Evolutionary conservation across 805 yeast genomes (phyloP).

Genomic region (Wickerhamiella azyma): DNA sequence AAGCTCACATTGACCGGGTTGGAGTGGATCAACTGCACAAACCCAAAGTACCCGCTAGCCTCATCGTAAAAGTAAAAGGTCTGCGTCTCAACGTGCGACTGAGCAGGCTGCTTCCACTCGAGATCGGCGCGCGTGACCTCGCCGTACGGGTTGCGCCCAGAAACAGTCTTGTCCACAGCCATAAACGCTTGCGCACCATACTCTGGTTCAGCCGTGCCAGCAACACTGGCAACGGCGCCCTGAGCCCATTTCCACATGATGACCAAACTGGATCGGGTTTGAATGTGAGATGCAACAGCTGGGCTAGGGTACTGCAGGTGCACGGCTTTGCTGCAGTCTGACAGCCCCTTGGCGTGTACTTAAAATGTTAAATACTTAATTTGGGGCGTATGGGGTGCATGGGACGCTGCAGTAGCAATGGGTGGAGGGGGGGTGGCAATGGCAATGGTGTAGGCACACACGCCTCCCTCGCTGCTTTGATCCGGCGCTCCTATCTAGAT

Average conservation of each 20-base stretch:
- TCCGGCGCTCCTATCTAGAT: too few relatives aligned
- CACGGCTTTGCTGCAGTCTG: too few relatives aligned
- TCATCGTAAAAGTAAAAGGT: slow-evolving; percentile 71
- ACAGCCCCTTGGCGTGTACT: too few relatives aligned
- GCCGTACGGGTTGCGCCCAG: slow-evolving; percentile 42
- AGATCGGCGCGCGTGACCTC: slow-evolving; percentile 55
- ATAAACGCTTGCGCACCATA: slow-evolving; percentile 88
- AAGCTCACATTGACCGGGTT: slow-evolving; percentile 70
- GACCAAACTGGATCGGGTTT: neutral
- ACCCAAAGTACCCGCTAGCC: slow-evolving; percentile 55
- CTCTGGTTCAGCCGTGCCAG: slow-evolving; percentile 95
- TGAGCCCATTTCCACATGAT: slow-evolving; percentile 24
- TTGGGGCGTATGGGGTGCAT: too few relatives aligned
- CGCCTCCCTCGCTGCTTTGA: too few relatives aligned
- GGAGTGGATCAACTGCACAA: slow-evolving; percentile 90
- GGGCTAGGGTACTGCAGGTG: too few relatives aligned
- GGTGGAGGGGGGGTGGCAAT: too few relatives aligned
- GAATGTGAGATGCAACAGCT: too few relatives aligned
- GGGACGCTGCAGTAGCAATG: too few relatives aligned
- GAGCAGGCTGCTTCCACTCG: slow-evolving; percentile 57
- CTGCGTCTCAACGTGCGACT: slow-evolving; percentile 90
- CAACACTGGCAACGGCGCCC: slow-evolving; percentile 52
- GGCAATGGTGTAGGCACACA: too few relatives aligned
- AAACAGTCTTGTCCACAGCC: slow-evolving; percentile 55
- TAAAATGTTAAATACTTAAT: too few relatives aligned